phyloP scores from a whole-genome alignment of 305 asterid genomes.

The Rubia occidens region DNA sequence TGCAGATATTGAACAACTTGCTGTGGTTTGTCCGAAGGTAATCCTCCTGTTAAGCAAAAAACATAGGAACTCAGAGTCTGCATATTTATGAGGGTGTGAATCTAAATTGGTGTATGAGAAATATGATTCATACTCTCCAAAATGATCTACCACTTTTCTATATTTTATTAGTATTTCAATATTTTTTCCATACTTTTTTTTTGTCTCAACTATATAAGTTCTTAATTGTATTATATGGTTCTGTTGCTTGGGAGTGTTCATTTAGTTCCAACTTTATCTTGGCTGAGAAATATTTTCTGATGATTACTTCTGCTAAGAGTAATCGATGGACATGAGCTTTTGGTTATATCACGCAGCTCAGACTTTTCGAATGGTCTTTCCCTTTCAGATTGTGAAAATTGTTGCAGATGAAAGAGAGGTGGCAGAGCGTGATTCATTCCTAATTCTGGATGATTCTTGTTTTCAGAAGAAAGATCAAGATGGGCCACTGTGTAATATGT shows the following conservation, averaged over 20 bases:
- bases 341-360: constrained; percentile 14
- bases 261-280: constrained; percentile 1
- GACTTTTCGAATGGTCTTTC: background rate
- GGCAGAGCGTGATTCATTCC: constrained; percentile 31
- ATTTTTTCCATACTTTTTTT: background rate
- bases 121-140: background rate
- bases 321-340: background rate
- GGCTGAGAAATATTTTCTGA: background rate
- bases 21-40: constrained; percentile 75
- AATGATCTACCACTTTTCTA: background rate
- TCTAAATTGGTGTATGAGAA: background rate
- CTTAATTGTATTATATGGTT: background rate
- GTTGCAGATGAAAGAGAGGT: constrained; percentile 39
- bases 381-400: constrained; percentile 50
- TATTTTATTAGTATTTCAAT: background rate
- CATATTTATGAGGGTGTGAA: background rate
- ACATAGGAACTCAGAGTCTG: background rate
- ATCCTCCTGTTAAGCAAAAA: constrained; percentile 3
- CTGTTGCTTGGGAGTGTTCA: background rate
- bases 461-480: constrained; percentile 27
- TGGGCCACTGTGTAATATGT: constrained; percentile 27
- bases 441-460: constrained; percentile 36
- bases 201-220: background rate
- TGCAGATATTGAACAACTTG: constrained; percentile 51
- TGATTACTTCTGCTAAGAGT: background rate